A percentile compares a stretch with the other conserved stretches of the same genome.
Evolutionary conservation across 495 filamentous ascomycete genomes (phyloP).

Genomic region (Penicillium lividum): DNA sequence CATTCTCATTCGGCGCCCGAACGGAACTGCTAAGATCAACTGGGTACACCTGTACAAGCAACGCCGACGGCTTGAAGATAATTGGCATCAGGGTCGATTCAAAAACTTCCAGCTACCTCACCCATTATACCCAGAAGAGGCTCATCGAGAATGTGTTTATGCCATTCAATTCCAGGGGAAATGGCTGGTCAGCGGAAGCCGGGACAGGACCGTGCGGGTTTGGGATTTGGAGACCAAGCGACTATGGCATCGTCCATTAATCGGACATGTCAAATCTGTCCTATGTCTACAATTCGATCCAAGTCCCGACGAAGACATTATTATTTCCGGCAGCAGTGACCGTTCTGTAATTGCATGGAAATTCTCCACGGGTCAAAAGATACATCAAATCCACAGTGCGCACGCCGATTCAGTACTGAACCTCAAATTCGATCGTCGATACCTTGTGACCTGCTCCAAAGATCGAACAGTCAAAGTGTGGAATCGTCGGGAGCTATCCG

Average conservation of each 20-base stretch:
- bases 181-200: slow-evolving; percentile 89
- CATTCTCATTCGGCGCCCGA: slow-evolving; percentile 34
- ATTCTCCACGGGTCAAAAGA: slow-evolving; percentile 82
- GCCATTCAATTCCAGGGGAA: slow-evolving; percentile 84
- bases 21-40: slow-evolving; percentile 41
- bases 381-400: slow-evolving; percentile 71
- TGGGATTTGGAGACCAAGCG: slow-evolving; percentile 87
- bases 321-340: slow-evolving; percentile 93
- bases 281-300: slow-evolving; percentile 96
- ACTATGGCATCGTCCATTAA: slow-evolving; percentile 67
- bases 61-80: slow-evolving; percentile 78
- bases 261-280: slow-evolving; percentile 81
- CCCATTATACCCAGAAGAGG: slow-evolving; percentile 75
- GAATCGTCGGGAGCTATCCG: slow-evolving; percentile 71
- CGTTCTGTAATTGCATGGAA: slow-evolving; percentile 86
- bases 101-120: slow-evolving; percentile 89
- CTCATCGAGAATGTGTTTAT: slow-evolving; percentile 92
- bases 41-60: slow-evolving; percentile 83
- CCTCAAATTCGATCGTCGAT: slow-evolving; percentile 86
- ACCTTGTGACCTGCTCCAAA: slow-evolving; percentile 94
- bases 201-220: slow-evolving; percentile 83
- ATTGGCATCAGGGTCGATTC: slow-evolving; percentile 83
- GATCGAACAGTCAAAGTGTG: slow-evolving; percentile 96
- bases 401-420: slow-evolving; percentile 94
- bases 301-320: slow-evolving; percentile 82